Evolutionary conservation across 768 basidiomycete species (phyloP), one percentile per base, ranked within the genome.

Genomic region (Serendipita sp.): DNA sequence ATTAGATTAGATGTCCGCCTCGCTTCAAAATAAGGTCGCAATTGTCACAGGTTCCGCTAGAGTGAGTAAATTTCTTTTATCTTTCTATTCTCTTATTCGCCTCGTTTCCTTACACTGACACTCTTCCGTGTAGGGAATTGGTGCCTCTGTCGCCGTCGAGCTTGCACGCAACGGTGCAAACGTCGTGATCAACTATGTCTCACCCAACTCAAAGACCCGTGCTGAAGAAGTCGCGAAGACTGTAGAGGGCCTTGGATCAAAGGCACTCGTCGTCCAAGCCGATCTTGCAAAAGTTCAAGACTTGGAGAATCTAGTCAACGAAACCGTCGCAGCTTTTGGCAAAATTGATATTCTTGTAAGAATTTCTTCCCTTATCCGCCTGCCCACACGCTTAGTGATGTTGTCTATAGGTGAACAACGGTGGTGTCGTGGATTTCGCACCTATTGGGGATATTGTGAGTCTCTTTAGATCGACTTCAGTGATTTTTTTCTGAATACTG

Each of bases 151-250:
- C 64, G 82, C 81, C 2, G 73, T 71, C 44, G 74, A 75, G 45
- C 75, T 85, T n/a, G 83, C 79, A 15, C 76, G 74, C 44, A 75
- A 81, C 67, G 83, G 84, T 11, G 82, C 82, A 2, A 76, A 75
- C 66, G 81, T 84, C 62, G 76, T 83, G 29, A 76, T 84, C 31
- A 83, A 83, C 75, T 82, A 82, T 69, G 74, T 77, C 62, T 74
- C 69, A 62, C 75, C 76, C 64, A 68, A 70, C 27, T 67, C 69
- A 2, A 75, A 76, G 10, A 82, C 81, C 2, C 74, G 75, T 2
- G 75, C 75, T 27, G 77, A 81, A 65, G 79, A 80, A n/a, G 70
- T 74, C 43, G 69, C 71, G 8, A 80, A 83, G 70, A 77, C 78
- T 53, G 65, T 73, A 2, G 73, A 76, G 55, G 78, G 77, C 23